phyloP scores from a whole-genome alignment of 139 green algal genomes.

The Yamagishiella unicocca region DNA sequence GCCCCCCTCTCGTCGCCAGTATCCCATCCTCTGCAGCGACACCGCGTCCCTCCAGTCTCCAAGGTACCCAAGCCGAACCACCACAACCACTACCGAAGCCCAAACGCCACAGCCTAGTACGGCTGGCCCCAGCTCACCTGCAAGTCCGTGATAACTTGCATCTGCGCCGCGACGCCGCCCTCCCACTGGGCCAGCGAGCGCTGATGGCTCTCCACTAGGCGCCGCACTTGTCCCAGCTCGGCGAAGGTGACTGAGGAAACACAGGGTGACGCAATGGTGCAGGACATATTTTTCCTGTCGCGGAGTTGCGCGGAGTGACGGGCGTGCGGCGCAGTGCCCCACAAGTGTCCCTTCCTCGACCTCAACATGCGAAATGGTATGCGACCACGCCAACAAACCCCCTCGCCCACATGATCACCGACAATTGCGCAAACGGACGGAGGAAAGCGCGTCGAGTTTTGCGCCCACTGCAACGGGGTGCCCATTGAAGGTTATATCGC shows the following conservation, averaged over 20 bases:
- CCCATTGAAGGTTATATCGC: no score
- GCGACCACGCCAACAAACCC: neutral
- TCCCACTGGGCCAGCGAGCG: constrained; percentile 40
- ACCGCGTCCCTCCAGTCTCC: no score
- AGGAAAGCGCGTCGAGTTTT: neutral
- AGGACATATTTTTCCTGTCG: no score
- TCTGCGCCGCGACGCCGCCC: constrained; percentile 43
- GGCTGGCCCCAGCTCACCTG: constrained; percentile 23
- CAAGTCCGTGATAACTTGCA: constrained; percentile 22
- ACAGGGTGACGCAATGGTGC: neutral
- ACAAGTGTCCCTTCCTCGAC: neutral
- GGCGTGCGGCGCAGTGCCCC: no score
- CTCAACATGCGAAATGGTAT: neutral
- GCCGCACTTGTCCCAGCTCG: constrained; percentile 2
- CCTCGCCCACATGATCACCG: neutral
- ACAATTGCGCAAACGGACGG: neutral
- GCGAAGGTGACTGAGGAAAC: neutral
- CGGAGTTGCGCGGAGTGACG: no score
- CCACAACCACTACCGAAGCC: neutral
- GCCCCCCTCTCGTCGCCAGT: no score
- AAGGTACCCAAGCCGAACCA: neutral
- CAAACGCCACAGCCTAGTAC: neutral
- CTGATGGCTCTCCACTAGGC: constrained; percentile 36
- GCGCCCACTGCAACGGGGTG: no score
- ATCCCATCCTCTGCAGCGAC: no score